Base-by-base conservation (phyloP, 164 flowering plant genomes). In the Vitis labrusca region DNA sequence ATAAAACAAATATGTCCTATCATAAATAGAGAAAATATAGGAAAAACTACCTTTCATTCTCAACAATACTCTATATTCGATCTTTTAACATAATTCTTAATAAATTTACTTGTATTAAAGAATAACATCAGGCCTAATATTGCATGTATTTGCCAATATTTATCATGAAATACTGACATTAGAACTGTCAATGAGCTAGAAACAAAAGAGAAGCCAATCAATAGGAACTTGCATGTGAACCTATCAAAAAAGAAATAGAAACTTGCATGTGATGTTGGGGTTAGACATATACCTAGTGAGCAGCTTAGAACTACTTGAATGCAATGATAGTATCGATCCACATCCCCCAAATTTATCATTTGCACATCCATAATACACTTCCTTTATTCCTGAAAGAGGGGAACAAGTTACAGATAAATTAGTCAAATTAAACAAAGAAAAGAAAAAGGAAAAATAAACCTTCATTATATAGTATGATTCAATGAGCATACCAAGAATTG, bases 311-410 rank as follows among this genome's bases (percentile, higher is more conserved):
- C 71, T 53, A 67, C 75, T 69, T 32, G 78, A 77, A 83, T 94
- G 94, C 75, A 94, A 70, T 3, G 99, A 85, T 69, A 94, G 78
- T 73, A 94, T 80, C 37, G 99, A 92, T 61, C 98, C 99, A 76
- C 99, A 92, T 0, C 99, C 99, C 56, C 99, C 99, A 81, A 94
- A 92, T 73, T 88, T 94, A 64, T 94, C 98, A 80, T 95, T 95
- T 50, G 86, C 81, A 81, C 98, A 95, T 6, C 99, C 99, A 85
- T 88, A 93, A 65, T 78, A 93, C 30, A 93, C 97, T 68, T 89
- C 89, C 59, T 83, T 87, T 61, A 94, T 82, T 59, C 98, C 91
- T 89, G 66, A n/a, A 50, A 44, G n/a, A 59, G n/a, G 37, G 15
- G n/a, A 64, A 17, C 16, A 47, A 19, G 13, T n/a, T 19, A 54